Evolutionary conservation across 306 rosid genomes (phyloP).

Genomic region (Cucurbita ficifolia): DNA sequence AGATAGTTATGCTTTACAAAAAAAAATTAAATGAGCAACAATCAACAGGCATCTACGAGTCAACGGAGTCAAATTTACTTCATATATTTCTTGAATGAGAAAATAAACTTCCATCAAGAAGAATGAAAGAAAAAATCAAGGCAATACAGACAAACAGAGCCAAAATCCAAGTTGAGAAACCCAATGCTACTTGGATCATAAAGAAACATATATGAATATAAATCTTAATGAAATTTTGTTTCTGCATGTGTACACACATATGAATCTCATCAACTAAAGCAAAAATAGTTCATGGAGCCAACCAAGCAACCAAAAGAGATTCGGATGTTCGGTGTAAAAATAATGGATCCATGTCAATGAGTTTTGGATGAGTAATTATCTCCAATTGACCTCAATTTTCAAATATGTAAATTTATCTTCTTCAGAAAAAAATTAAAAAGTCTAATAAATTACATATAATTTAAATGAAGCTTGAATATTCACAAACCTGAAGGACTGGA

Average conservation of each 20-base stretch:
- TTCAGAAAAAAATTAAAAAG: neutral
- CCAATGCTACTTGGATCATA: neutral
- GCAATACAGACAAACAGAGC: neutral
- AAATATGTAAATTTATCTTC: neutral
- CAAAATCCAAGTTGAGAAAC: neutral
- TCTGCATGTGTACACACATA: neutral
- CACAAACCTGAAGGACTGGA: slow-evolving; percentile 90
- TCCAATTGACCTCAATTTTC: neutral
- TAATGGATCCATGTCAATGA: neutral
- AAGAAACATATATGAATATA: neutral
- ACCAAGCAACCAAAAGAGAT: neutral
- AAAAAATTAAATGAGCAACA: neutral
- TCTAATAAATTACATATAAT: neutral
- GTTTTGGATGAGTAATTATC: neutral
- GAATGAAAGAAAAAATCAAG: neutral
- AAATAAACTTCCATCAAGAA: neutral
- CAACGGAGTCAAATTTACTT: neutral
- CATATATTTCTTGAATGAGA: neutral
- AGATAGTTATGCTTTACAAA: neutral
- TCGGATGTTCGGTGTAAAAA: neutral
- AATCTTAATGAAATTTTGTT: neutral
- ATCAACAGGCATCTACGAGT: neutral
- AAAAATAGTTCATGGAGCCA: neutral
- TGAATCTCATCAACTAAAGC: neutral
- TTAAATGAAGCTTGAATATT: neutral